phyloP scores from a whole-genome alignment of 1,139 yeast genomes.

The Magnusiomyces clavatus region DNA sequence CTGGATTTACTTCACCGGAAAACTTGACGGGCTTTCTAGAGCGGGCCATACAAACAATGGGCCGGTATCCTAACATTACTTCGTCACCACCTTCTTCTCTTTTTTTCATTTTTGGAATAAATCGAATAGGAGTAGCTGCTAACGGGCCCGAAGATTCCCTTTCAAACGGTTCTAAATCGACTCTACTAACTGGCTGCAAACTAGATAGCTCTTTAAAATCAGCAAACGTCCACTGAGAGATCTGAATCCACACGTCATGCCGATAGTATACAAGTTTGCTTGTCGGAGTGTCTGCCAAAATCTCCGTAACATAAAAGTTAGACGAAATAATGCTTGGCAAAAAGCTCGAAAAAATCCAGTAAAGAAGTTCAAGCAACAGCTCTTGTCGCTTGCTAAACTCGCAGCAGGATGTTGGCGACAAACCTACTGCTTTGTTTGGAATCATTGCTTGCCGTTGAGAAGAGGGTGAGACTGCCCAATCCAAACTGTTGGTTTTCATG shows the following conservation, averaged over 20 bases:
- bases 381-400: constrained; percentile 16
- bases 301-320: constrained; percentile 64
- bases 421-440: too few species aligned
- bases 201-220: constrained; percentile 10
- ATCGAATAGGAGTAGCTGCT: constrained; percentile 22
- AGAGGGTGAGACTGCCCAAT: constrained; percentile 26
- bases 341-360: constrained; percentile 51
- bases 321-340: constrained; percentile 43
- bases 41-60: constrained; percentile 23
- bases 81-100: too few species aligned
- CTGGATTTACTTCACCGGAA: not conserved
- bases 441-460: constrained; percentile 16
- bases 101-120: constrained; percentile 23
- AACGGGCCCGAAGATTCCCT: constrained; percentile 3
- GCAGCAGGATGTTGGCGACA: not conserved
- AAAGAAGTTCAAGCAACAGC: constrained; percentile 38
- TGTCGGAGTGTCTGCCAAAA: constrained; percentile 34
- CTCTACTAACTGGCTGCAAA: not conserved
- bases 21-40: constrained; percentile 2
- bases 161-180: constrained; percentile 1
- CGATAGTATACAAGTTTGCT: constrained; percentile 44
- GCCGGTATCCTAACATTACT: constrained; percentile 19
- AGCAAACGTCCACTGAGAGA: constrained; percentile 29
- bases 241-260: constrained; percentile 49
- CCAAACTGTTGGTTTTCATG: constrained; percentile 38